phyloP scores from a whole-genome alignment of 2,329 filamentous ascomycete species.

The Teratosphaeria viscida region DNA sequence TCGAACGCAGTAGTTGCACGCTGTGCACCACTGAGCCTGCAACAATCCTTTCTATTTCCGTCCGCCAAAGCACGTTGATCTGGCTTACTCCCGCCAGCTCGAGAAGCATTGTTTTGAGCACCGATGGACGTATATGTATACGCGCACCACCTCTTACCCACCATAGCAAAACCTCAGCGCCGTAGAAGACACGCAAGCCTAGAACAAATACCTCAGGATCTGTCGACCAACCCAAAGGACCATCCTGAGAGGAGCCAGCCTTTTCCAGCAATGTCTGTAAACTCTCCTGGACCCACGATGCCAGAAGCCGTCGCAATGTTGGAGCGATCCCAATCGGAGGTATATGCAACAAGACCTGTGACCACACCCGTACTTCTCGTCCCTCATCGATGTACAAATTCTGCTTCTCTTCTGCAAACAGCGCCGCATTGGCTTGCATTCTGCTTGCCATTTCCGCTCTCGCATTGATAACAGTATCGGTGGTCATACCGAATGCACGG shows the following conservation, averaged over 20 bases:
- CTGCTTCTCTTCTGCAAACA: slow-evolving; percentile 85
- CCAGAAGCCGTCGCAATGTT: slow-evolving; percentile 12
- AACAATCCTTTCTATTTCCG: slow-evolving; percentile 26
- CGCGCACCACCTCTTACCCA: slow-evolving; percentile 12
- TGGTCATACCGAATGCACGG: slow-evolving; percentile 12
- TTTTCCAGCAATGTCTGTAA: slow-evolving; percentile 34
- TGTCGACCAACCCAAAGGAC: slow-evolving; percentile 62
- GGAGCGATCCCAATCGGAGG: slow-evolving; percentile 15
- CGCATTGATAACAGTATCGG: not conserved
- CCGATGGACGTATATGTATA: slow-evolving; percentile 11
- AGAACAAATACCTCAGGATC: slow-evolving; percentile 57
- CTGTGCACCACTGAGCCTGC: slow-evolving; percentile 10
- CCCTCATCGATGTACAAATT: slow-evolving; percentile 87
- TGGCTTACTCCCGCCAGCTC: slow-evolving; percentile 13
- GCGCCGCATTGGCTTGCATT: slow-evolving; percentile 46
- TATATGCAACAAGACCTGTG: slow-evolving; percentile 35
- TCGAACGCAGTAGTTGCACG: slow-evolving; percentile 1
- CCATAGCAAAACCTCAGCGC: slow-evolving; percentile 29
- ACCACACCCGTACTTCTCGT: slow-evolving; percentile 63
- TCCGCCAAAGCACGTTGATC: slow-evolving; percentile 29
- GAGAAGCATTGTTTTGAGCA: slow-evolving; percentile 21
- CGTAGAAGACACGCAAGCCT: slow-evolving; percentile 37
- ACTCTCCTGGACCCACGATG: slow-evolving; percentile 42
- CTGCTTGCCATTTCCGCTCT: slow-evolving; percentile 5
- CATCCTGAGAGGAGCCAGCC: slow-evolving; percentile 40